Evolutionary conservation across 768 basidiomycete genomes (phyloP).

Genomic region (Baorangia bicolor): DNA sequence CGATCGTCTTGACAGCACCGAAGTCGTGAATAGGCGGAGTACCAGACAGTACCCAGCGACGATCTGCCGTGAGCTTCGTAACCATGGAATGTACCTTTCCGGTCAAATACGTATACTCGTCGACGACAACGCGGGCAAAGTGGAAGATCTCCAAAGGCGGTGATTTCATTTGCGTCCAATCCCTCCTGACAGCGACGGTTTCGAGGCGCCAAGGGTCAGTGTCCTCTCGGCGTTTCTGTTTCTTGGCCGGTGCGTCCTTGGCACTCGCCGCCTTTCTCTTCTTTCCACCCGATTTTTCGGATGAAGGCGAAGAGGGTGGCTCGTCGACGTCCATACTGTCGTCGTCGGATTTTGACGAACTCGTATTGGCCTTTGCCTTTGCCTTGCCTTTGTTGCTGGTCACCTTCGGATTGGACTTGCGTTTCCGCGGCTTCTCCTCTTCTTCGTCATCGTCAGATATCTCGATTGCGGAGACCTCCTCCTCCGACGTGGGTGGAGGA

Average conservation of each 20-base stretch:
- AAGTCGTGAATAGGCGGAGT: conserved; percentile 94
- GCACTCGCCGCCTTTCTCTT: conserved; percentile 42
- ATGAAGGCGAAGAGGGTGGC: conserved; percentile 33
- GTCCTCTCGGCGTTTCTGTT: conserved; percentile 58
- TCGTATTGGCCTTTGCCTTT: conserved; percentile 25
- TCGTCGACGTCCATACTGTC: conserved; percentile 62
- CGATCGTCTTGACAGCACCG: conserved; percentile 85
- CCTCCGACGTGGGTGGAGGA: conserved; percentile 34
- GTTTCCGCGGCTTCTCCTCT: conserved; percentile 35
- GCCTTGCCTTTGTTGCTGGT: conserved; percentile 21
- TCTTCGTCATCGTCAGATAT: conserved; percentile 25
- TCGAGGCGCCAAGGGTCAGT: conserved; percentile 80
- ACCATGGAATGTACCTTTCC: conserved; percentile 78
- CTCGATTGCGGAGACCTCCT: conserved; percentile 26
- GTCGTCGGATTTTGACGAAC: conserved; percentile 38
- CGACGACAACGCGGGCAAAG: conserved; percentile 84
- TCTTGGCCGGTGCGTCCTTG: conserved; percentile 45
- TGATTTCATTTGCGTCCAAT: conserved; percentile 78
- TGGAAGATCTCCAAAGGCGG: conserved; percentile 93
- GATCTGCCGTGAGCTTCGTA: conserved; percentile 70
- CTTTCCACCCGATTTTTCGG: conserved; percentile 39
- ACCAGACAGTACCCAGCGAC: conserved; percentile 95
- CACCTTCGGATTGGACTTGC: conserved; percentile 23
- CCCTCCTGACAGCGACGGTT: conserved; percentile 54
- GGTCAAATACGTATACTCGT: conserved; percentile 92